Evolutionary conservation across 1,284 basidiomycete genomes (phyloP).

Genomic region (Trichosporon sp.): DNA sequence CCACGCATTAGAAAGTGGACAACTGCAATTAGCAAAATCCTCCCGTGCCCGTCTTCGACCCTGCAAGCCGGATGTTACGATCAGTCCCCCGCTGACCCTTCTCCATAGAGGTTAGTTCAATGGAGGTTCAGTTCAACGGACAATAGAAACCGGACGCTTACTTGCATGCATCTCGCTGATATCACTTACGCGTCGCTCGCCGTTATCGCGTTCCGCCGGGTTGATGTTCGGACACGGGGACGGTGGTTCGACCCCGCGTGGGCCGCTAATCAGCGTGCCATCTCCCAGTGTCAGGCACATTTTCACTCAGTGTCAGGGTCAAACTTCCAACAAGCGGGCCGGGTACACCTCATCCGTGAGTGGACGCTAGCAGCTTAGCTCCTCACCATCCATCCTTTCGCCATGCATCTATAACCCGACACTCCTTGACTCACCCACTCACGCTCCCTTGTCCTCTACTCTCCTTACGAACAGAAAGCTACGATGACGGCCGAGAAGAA

Average conservation of each 20-base stretch:
- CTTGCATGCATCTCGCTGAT: neutral
- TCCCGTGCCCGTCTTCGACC: too few species aligned
- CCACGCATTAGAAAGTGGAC: too few species aligned
- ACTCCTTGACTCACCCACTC: neutral
- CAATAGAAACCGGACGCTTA: too few species aligned
- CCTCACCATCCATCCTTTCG: neutral
- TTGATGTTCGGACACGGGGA: neutral
- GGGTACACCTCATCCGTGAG: neutral
- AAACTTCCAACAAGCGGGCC: neutral
- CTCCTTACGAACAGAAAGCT: neutral
- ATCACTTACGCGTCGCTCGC: neutral
- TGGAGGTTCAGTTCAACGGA: too few species aligned
- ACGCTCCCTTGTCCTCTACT: neutral
- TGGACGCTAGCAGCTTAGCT: neutral
- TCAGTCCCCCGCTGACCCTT: too few species aligned
- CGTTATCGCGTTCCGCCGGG: neutral
- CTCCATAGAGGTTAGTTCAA: too few species aligned
- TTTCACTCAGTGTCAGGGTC: neutral
- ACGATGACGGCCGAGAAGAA: neutral
- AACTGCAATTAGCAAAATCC: too few species aligned
- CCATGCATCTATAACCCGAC: neutral
- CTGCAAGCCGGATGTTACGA: too few species aligned
- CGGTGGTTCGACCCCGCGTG: neutral
- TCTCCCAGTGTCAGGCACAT: neutral
- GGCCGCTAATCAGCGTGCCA: neutral